Evolutionary conservation across 257 asterid species (phyloP).

Genomic region (Gentiana macrophylla): DNA sequence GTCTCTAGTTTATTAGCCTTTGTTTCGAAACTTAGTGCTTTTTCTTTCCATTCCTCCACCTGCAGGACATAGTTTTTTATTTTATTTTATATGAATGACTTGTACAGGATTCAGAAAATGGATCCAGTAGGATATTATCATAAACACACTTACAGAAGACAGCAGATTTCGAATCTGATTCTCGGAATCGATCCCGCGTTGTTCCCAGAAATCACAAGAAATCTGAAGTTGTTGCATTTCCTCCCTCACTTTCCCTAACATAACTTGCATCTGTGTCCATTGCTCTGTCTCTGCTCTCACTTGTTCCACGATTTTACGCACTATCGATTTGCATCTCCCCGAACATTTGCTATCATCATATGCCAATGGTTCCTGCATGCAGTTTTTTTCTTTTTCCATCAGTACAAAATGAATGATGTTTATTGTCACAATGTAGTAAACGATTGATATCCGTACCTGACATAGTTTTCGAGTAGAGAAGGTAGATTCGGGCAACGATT

Average conservation of each 20-base stretch:
- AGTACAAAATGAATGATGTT: neutral
- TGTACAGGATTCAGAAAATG: neutral
- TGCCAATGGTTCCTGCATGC: constrained; percentile 29
- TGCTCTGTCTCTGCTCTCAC: constrained; percentile 91
- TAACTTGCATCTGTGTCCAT: constrained; percentile 92
- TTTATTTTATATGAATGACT: neutral
- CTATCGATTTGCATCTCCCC: constrained; percentile 68
- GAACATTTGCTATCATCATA: constrained; percentile 51
- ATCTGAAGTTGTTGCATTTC: constrained; percentile 71
- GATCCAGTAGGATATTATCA: neutral
- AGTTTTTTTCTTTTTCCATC: neutral
- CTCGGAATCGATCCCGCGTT: constrained; percentile 39
- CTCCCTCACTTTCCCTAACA: constrained; percentile 62
- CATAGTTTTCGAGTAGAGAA: constrained; percentile 18
- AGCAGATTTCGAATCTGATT: constrained; percentile 35
- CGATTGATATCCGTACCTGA: constrained; percentile 23
- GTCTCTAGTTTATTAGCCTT: constrained; percentile 34
- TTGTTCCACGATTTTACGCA: constrained; percentile 62
- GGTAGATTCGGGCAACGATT: constrained; percentile 22
- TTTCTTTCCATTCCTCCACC: constrained; percentile 76
- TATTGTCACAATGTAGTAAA: no score
- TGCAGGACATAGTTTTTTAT: constrained; percentile 3
- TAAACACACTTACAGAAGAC: constrained; percentile 34
- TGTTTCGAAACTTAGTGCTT: constrained; percentile 34
- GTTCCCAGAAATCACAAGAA: constrained; percentile 76